Conservation (phyloP, 106 monocot genomes). For the Phalaenopsis aphrodite region DNA sequence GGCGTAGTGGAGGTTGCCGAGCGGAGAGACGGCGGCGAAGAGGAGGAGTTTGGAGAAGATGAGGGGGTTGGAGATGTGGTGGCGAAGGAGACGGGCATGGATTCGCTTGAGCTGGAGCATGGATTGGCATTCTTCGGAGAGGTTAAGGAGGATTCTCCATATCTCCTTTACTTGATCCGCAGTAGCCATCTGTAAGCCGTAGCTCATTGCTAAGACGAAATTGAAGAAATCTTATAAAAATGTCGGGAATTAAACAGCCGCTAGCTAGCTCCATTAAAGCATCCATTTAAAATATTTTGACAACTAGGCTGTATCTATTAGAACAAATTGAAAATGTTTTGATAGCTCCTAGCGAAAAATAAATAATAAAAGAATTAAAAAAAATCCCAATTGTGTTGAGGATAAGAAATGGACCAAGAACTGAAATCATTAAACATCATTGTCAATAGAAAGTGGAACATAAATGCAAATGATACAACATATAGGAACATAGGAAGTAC, state of each 20-base stretch:
- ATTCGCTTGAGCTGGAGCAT: constrained; percentile 20
- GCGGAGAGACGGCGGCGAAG: constrained; percentile 37
- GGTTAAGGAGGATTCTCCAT: constrained; percentile 6
- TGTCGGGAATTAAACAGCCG: neutral
- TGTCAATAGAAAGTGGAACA: no score
- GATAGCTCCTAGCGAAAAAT: no score
- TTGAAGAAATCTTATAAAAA: neutral
- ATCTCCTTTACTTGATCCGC: neutral
- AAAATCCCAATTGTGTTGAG: no score
- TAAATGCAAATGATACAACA: no score
- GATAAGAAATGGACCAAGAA: no score
- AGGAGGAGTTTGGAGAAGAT: constrained; percentile 40
- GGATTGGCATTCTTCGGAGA: constrained; percentile 8
- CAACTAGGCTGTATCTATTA: no score
- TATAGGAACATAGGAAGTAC: no score
- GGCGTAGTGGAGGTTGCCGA: constrained; percentile 26
- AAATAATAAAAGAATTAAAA: no score
- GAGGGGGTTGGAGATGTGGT: constrained; percentile 15
- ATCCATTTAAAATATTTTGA: no score
- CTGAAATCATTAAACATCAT: no score
- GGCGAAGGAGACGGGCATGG: constrained; percentile 23
- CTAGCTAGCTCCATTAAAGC: no score
- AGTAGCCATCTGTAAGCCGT: neutral
- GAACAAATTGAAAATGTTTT: no score
- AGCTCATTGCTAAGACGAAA: neutral